Base-by-base conservation (phyloP, 805 yeast species). In the Starmerella etchellsii region DNA sequence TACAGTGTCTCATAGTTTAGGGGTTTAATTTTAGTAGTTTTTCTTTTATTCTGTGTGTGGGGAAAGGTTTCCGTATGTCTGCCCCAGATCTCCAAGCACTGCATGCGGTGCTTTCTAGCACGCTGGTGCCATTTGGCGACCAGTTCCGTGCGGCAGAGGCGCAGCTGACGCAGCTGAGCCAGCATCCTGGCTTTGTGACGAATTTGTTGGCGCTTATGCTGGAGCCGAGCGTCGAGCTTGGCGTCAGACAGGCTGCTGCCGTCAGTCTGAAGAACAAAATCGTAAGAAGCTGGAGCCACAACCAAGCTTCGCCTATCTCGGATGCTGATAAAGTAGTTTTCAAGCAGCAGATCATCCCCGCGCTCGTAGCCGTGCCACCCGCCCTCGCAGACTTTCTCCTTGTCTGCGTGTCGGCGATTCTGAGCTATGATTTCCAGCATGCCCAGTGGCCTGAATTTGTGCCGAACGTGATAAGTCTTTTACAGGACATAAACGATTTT, bases 211-310 rank as follows among this genome's bases (percentile, higher is more conserved):
- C 82, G 55, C 78, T 85, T 38, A 67, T 84, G 16, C 57, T 70
- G 15, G 61, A 61, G 6, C 37, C 29, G 16, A 72, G 69, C 15
- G 74, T 70, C 14, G 64, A 73, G 5, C 59, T 61, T 2, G 71
- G 67, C 20, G 67, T 80, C 37, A 71, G 76, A 50, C 64, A 74
- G 36, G 81, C 93, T 11, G 79, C 93, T 2, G 85, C 91, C 0
- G 76, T 88, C 4, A 83, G 74, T 59, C 73, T 84, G 59, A 88
- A 88, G 58, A 87, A 88, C 59, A 68, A 76, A 42, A 68, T 84
- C 19, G 63, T 67, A 14, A 67, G 72, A 28, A 67, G 71, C 38
- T 87, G 96, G 96, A 47, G 54, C 16, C 43, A 54, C 7, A 47
- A 48, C 20, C 51, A 32, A 5, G 39, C 30, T 8, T 23, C 29